Conservation (phyloP, 2,329 filamentous ascomycete genomes). For the Laburnicola sp. region DNA sequence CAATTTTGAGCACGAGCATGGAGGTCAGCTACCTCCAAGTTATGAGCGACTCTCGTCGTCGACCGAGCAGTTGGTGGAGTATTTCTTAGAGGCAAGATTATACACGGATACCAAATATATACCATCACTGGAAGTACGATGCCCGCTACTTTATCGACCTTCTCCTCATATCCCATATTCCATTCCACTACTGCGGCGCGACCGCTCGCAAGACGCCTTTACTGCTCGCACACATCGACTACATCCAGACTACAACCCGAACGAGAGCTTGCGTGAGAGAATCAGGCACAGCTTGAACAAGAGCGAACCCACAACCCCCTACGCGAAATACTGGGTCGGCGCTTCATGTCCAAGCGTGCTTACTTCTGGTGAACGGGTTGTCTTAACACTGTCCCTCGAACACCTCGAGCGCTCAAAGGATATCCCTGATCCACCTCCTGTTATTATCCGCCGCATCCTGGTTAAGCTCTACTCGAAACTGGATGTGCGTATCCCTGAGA, state of each 20-base stretch:
- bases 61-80: slow-evolving; percentile 7
- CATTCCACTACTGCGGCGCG: neutral
- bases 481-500: slow-evolving; percentile 20
- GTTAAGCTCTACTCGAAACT: slow-evolving; percentile 23
- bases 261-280: slow-evolving; percentile 22
- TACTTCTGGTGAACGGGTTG: slow-evolving; percentile 19
- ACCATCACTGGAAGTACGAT: slow-evolving; percentile 22
- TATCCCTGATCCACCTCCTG: slow-evolving; percentile 22
- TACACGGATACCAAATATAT: slow-evolving; percentile 1
- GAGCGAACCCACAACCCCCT: slow-evolving; percentile 24
- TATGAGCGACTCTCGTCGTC: neutral
- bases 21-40: slow-evolving; percentile 26
- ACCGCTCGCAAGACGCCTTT: slow-evolving; percentile 4
- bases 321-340: slow-evolving; percentile 27
- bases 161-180: slow-evolving; percentile 16
- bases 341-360: slow-evolving; percentile 27
- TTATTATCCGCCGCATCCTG: slow-evolving; percentile 29
- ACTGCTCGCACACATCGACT: slow-evolving; percentile 30
- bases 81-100: slow-evolving; percentile 11
- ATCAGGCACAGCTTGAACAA: slow-evolving; percentile 27
- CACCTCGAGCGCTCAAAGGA: slow-evolving; percentile 33
- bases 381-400: slow-evolving; percentile 22
- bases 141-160: slow-evolving; percentile 20
- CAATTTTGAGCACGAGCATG: slow-evolving; percentile 20
- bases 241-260: slow-evolving; percentile 21